These are phyloP conservation scores for Vitis rotundifolia DNA, from an alignment of 164 flowering plant species.

Conservation along the genomic window DNA sequence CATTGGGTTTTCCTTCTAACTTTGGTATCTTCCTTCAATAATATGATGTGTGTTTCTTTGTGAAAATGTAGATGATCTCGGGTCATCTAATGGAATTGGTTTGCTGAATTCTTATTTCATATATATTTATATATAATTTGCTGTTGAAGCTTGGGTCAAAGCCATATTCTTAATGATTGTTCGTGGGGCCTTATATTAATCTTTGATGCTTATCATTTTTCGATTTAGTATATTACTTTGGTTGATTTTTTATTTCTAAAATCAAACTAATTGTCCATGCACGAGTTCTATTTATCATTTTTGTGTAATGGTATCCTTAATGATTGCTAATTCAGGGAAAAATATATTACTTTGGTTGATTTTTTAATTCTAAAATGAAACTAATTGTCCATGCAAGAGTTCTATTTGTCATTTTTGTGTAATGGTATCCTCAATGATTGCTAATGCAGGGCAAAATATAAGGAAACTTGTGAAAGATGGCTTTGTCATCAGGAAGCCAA, in stretches of 20 bases:
- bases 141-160: too few relatives aligned
- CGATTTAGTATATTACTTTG: too few relatives aligned
- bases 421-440: not conserved
- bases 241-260: not conserved
- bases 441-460: conserved; percentile 35
- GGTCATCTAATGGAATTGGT: too few relatives aligned
- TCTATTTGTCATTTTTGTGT: not conserved
- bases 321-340: conserved; percentile 24
- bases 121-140: too few relatives aligned
- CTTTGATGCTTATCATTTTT: too few relatives aligned
- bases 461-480: conserved; percentile 46
- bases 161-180: too few relatives aligned
- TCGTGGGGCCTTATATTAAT: too few relatives aligned
- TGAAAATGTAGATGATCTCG: too few relatives aligned
- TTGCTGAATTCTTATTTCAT: too few relatives aligned
- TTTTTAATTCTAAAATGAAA: not conserved
- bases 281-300: not conserved
- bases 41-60: too few relatives aligned
- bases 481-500: conserved; percentile 41
- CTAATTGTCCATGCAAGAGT: not conserved
- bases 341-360: not conserved
- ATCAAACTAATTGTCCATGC: not conserved
- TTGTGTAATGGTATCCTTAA: not conserved
- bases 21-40: too few relatives aligned
- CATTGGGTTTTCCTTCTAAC: too few relatives aligned